Conservation (phyloP, 2,329 filamentous ascomycete genomes). For the Ophiocordyceps robertsii region DNA sequence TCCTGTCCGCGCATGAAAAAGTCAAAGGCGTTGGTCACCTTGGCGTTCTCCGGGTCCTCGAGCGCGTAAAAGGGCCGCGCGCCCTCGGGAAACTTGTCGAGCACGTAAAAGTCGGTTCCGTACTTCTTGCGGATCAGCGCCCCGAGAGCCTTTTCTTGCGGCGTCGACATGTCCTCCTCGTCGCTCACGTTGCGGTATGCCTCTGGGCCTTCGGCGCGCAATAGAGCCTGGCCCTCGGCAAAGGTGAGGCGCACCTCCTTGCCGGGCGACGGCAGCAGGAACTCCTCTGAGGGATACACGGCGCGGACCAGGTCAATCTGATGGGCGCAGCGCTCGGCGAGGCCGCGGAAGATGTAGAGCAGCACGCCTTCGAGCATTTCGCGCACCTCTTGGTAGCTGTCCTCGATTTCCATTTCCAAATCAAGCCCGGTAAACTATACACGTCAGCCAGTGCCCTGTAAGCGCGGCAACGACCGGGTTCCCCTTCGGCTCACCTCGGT, state of each 20-base stretch:
- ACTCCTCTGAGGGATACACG: conserved; percentile 64
- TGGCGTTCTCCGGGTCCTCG: conserved; percentile 30
- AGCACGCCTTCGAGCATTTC: conserved; percentile 61
- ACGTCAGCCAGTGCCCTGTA: background rate
- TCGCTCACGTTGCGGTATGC: conserved; percentile 57
- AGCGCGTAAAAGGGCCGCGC: conserved; percentile 91
- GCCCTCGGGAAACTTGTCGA: conserved; percentile 88
- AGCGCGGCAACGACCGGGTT: background rate
- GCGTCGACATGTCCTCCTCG: conserved; percentile 67
- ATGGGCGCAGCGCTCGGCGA: conserved; percentile 48
- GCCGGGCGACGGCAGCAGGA: conserved; percentile 61
- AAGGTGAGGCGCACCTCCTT: conserved; percentile 68
- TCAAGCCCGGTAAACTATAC: conserved; percentile 67
- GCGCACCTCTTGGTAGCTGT: conserved; percentile 64
- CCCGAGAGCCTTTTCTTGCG: conserved; percentile 81
- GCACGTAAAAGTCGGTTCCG: conserved; percentile 88
- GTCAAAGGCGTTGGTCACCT: conserved; percentile 5
- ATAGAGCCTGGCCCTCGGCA: conserved; percentile 62
- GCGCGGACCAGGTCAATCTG: conserved; percentile 61
- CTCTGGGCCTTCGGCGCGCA: conserved; percentile 58
- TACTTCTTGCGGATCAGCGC: conserved; percentile 77
- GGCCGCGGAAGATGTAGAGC: conserved; percentile 66
- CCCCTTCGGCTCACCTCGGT: conserved; percentile 41
- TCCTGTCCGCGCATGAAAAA: conserved; percentile 84
- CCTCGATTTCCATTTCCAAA: conserved; percentile 79